Conservation (phyloP, 2,329 filamentous ascomycete genomes). For the Ampelomyces quisqualis region DNA sequence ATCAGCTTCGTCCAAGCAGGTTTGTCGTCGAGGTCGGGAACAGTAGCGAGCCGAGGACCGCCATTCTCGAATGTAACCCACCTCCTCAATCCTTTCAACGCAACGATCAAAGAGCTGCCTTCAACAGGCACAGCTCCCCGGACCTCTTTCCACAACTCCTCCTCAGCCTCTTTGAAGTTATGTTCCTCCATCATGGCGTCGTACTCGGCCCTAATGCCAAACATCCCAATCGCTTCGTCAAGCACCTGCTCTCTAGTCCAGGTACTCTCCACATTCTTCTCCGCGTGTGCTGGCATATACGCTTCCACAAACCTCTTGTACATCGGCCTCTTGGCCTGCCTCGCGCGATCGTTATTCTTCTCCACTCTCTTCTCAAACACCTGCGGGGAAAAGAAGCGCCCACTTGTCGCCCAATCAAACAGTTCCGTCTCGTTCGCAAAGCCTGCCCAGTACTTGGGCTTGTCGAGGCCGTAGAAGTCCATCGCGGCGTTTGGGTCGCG, state of each 20-base stretch:
- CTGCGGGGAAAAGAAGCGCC: slow-evolving; percentile 59
- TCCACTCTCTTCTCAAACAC: slow-evolving; percentile 37
- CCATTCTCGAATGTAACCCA: slow-evolving; percentile 38
- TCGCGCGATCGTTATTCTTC: slow-evolving; percentile 57
- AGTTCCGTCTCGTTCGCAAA: slow-evolving; percentile 60
- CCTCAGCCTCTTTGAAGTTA: slow-evolving; percentile 43
- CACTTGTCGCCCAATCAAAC: slow-evolving; percentile 62
- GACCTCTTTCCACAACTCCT: slow-evolving; percentile 48
- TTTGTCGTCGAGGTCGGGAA: slow-evolving; percentile 17
- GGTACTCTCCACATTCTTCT: slow-evolving; percentile 29
- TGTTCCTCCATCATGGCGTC: slow-evolving; percentile 41
- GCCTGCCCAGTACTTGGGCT: slow-evolving; percentile 52
- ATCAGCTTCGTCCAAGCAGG: slow-evolving; percentile 26
- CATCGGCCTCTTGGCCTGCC: slow-evolving; percentile 57
- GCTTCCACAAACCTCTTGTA: slow-evolving; percentile 64
- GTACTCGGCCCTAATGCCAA: slow-evolving; percentile 53
- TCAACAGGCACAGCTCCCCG: slow-evolving; percentile 41
- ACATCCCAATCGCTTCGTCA: slow-evolving; percentile 56
- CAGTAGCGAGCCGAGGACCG: slow-evolving; percentile 16
- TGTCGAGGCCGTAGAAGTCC: slow-evolving; percentile 62
- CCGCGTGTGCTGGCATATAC: slow-evolving; percentile 59
- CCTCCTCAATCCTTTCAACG: slow-evolving; percentile 34
- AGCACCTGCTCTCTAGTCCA: slow-evolving; percentile 51
- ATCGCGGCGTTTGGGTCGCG: slow-evolving; percentile 58
- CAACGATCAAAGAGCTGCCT: slow-evolving; percentile 24